Conservation (phyloP, 257 asterid species). For the Dorcoceras hygrometricum region DNA sequence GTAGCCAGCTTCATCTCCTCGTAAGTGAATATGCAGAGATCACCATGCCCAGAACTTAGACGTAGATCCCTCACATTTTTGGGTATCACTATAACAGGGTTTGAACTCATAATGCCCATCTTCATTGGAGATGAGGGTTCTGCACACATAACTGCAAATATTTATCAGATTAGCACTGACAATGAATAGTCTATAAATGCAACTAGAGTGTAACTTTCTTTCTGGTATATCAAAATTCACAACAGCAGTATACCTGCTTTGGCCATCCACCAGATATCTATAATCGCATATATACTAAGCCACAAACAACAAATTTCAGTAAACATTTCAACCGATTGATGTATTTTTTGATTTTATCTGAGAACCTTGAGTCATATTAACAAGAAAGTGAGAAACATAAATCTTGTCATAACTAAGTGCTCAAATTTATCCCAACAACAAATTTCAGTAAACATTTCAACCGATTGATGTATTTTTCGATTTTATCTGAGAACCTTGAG, state of each 20-base stretch:
- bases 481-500: not conserved
- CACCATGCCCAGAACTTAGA: slow-evolving; percentile 59
- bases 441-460: not conserved
- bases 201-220: slow-evolving; percentile 2
- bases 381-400: slow-evolving; percentile 6
- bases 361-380: not conserved
- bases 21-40: slow-evolving; percentile 75
- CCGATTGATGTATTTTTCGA: not conserved
- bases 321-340: not conserved
- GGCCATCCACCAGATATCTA: slow-evolving; percentile 5
- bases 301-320: slow-evolving; percentile 10
- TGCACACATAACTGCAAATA: slow-evolving; percentile 24
- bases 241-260: slow-evolving; percentile 16
- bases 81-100: slow-evolving; percentile 45
- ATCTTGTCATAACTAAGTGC: not conserved
- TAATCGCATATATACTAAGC: not conserved
- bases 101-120: slow-evolving; percentile 40
- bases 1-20: slow-evolving; percentile 95
- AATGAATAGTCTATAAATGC: slow-evolving; percentile 14
- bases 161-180: slow-evolving; percentile 16
- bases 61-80: slow-evolving; percentile 76
- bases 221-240: not conserved
- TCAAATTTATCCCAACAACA: slow-evolving; percentile 6
- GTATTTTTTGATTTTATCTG: not conserved
- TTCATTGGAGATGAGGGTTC: slow-evolving; percentile 37